Evolutionary conservation across 768 basidiomycete species (phyloP).

Genomic region (Tephrocybe sp.): DNA sequence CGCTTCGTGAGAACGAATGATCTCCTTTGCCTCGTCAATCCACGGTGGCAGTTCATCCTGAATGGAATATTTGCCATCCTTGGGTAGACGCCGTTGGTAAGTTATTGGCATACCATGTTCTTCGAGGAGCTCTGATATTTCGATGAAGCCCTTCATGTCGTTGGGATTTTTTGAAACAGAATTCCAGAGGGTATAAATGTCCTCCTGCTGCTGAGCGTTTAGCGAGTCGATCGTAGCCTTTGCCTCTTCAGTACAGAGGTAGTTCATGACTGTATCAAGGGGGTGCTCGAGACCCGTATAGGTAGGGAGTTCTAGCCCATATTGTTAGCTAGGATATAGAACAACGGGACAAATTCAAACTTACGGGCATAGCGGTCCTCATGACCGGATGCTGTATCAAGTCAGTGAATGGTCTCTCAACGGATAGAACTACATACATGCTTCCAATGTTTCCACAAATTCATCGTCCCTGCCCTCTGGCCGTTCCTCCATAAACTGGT

Average conservation of each 20-base stretch:
- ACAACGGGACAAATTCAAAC: not conserved
- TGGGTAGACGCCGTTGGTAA: not conserved
- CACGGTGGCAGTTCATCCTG: not conserved
- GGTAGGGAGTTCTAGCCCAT: not conserved
- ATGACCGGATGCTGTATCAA: not conserved
- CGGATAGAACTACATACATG: not conserved
- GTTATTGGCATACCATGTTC: slow-evolving; percentile 4
- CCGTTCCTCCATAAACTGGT: slow-evolving; percentile 12
- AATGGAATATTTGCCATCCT: not conserved
- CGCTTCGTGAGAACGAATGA: not conserved
- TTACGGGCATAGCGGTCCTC: not conserved
- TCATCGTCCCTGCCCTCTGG: slow-evolving; percentile 14
- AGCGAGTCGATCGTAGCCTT: not conserved
- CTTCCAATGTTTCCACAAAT: slow-evolving; percentile 1
- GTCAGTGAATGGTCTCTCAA: not conserved
- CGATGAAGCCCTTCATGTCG: not conserved
- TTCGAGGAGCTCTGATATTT: slow-evolving; percentile 2
- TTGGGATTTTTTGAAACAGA: not conserved
- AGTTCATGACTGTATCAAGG: not conserved
- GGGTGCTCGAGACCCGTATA: slow-evolving; percentile 1
- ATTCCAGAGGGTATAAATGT: not conserved
- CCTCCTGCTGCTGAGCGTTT: not conserved
- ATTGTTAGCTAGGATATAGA: not conserved
- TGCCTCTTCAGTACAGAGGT: not conserved
- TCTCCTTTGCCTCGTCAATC: not conserved